Conservation (phyloP, 805 yeast species). For the Starmerella floricola region DNA sequence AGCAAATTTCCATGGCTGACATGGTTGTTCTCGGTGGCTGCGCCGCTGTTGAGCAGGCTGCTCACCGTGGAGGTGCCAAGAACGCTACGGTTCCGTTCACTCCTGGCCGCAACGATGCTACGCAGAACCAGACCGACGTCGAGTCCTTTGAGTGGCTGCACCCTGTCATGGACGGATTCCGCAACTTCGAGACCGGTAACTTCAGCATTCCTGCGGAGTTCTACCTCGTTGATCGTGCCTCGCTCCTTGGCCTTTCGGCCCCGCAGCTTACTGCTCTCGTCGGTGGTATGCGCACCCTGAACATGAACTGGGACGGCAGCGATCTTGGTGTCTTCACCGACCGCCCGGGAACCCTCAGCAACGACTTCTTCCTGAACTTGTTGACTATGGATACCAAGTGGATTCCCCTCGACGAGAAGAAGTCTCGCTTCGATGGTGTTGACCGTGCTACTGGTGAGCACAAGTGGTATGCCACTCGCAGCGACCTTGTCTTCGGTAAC, state of each 20-base stretch:
- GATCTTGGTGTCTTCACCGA: conserved; percentile 16
- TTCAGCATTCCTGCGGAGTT: conserved; percentile 13
- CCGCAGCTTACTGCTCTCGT: conserved; percentile 18
- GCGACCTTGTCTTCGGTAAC: conserved; percentile 16
- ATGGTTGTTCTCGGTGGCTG: conserved; percentile 17
- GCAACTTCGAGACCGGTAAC: conserved; percentile 17
- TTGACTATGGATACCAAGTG: conserved; percentile 13
- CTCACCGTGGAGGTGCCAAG: conserved; percentile 9
- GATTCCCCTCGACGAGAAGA: conserved; percentile 14
- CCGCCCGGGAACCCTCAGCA: conserved; percentile 11
- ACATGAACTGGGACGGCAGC: conserved; percentile 17
- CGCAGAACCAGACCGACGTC: conserved; percentile 13
- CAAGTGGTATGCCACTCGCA: conserved; percentile 17
- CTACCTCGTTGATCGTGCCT: conserved; percentile 19
- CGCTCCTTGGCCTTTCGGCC: conserved; percentile 15
- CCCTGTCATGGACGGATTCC: conserved; percentile 20
- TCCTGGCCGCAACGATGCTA: conserved; percentile 19
- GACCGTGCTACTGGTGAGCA: conserved; percentile 14
- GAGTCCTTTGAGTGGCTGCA: conserved; percentile 17
- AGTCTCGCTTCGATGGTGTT: conserved; percentile 17
- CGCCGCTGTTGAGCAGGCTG: conserved; percentile 18
- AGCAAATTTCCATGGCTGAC: conserved; percentile 18
- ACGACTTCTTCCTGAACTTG: conserved; percentile 18
- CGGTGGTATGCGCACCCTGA: conserved; percentile 18
- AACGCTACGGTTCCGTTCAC: conserved; percentile 17